Percentiles rank a stretch among this genome's conserved stretches.
These are phyloP conservation scores for Phytophthora vignae DNA, from an alignment of 352 stramenopile species.

Conservation along the genomic window DNA sequence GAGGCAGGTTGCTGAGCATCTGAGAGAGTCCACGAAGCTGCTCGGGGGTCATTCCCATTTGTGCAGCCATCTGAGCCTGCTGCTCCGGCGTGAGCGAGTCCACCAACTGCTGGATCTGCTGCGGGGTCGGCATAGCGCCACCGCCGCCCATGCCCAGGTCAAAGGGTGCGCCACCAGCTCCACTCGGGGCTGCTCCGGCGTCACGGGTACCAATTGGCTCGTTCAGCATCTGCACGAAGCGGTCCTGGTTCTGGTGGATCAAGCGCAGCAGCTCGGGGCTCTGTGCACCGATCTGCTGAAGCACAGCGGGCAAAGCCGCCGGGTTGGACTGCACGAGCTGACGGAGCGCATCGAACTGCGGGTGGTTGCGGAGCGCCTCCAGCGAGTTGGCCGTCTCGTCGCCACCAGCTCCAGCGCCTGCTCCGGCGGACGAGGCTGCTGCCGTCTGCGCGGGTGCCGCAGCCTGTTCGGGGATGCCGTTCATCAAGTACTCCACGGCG, in stretches of 20 bases:
- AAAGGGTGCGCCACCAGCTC: conserved; percentile 52
- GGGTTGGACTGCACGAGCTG: conserved; percentile 90
- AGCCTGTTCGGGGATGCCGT: conserved; percentile 76
- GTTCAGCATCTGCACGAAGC: conserved; percentile 91
- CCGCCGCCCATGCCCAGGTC: conserved; percentile 55
- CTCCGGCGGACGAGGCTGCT: conserved; percentile 10
- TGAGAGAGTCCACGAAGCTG: conserved; percentile 87
- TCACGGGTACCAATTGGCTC: conserved; percentile 77
- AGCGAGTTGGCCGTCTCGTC: conserved; percentile 55
- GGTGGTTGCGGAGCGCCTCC: conserved; percentile 84
- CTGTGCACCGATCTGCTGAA: conserved; percentile 88
- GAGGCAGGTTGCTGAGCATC: conserved; percentile 87
- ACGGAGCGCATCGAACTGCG: conserved; percentile 84
- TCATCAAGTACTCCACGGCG: conserved; percentile 91
- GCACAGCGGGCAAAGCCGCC: conserved; percentile 71
- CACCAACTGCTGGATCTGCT: conserved; percentile 88
- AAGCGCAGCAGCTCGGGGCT: conserved; percentile 85
- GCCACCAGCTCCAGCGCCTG: conserved; percentile 7
- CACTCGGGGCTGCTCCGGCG: conserved; percentile 34
- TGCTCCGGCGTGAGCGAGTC: conserved; percentile 82
- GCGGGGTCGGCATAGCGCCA: conserved; percentile 73
- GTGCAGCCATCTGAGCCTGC: conserved; percentile 80
- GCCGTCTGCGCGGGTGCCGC: conserved; percentile 38
- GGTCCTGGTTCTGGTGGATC: conserved; percentile 89
- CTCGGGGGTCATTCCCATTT: conserved; percentile 88